Percentiles rank a stretch among this genome's conserved stretches.
phyloP scores from a whole-genome alignment of 495 filamentous ascomycete genomes.

The Aspergillus cristatus region DNA sequence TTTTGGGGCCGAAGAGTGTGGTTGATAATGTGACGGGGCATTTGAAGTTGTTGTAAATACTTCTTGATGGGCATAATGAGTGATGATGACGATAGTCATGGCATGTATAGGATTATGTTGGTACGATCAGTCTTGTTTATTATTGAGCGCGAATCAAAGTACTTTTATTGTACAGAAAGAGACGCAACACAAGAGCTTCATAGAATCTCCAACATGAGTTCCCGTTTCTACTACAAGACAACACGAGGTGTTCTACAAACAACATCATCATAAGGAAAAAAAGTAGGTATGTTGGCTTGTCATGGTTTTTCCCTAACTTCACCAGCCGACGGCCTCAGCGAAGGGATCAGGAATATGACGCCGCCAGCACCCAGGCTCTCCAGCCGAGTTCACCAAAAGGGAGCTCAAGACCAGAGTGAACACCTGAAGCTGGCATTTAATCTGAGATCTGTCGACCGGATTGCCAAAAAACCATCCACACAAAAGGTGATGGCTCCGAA shows the following conservation, averaged over 20 bases:
- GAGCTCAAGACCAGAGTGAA: slow-evolving; percentile 55
- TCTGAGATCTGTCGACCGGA: slow-evolving; percentile 94
- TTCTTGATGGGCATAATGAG: background rate
- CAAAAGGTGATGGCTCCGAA: slow-evolving; percentile 63
- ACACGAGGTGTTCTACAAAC: no score
- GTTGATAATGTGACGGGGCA: slow-evolving; percentile 80
- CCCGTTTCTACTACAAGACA: no score
- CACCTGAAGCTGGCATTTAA: slow-evolving; percentile 40
- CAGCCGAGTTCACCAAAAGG: slow-evolving; percentile 60
- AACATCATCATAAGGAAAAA: no score
- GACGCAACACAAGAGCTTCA: no score
- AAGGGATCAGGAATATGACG: slow-evolving; percentile 83
- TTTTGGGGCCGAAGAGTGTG: slow-evolving; percentile 80
- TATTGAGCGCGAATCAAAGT: no score
- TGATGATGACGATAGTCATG: slow-evolving; percentile 21
- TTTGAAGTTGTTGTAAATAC: slow-evolving; percentile 68
- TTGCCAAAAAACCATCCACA: slow-evolving; percentile 59
- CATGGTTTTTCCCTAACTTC: slow-evolving; percentile 84
- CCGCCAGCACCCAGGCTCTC: slow-evolving; percentile 48
- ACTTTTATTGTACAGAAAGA: no score
- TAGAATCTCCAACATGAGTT: no score
- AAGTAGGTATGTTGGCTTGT: slow-evolving; percentile 60
- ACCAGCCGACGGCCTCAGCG: slow-evolving; percentile 73
- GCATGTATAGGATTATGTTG: slow-evolving; percentile 3
- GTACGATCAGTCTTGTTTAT: no score